Conservation (phyloP, 345 rosid species). For the Ricinus communis region DNA sequence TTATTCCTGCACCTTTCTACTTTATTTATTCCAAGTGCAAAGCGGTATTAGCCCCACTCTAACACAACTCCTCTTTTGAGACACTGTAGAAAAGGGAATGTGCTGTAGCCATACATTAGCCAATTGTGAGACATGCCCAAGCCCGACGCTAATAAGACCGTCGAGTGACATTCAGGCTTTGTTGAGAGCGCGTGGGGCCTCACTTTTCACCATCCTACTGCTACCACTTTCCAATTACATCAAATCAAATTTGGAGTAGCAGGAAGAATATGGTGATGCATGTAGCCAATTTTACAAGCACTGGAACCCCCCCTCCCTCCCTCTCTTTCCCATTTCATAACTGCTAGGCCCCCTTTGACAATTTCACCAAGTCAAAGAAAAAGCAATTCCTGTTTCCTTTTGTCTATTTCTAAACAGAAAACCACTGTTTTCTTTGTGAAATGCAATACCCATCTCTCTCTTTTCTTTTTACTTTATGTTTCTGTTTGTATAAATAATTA, state of each 20-base stretch:
- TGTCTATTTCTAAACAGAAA: neutral
- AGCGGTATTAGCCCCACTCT: neutral
- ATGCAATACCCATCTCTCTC: neutral
- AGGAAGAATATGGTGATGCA: neutral
- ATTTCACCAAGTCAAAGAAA: conserved; percentile 57
- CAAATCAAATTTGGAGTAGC: conserved; percentile 34
- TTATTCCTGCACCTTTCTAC: neutral
- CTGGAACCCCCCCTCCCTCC: conserved; percentile 13
- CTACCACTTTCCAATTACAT: neutral
- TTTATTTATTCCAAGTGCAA: conserved; percentile 9
- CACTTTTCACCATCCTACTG: neutral
- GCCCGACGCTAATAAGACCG: neutral
- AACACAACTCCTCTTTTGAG: neutral
- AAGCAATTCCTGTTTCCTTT: conserved; percentile 22
- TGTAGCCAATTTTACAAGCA: conserved; percentile 15
- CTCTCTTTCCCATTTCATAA: conserved; percentile 13
- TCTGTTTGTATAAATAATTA: conserved; percentile 49
- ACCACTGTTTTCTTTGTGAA: neutral
- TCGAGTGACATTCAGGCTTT: neutral
- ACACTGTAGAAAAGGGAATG: no score
- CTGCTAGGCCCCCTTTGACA: conserved; percentile 58
- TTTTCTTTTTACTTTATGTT: neutral
- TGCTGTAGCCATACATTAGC: neutral
- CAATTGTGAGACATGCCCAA: neutral
- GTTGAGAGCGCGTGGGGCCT: neutral